These are phyloP conservation scores for Akanthomyces dipterigenus DNA, from an alignment of 2,329 filamentous ascomycete genomes.

Conservation along the genomic window DNA sequence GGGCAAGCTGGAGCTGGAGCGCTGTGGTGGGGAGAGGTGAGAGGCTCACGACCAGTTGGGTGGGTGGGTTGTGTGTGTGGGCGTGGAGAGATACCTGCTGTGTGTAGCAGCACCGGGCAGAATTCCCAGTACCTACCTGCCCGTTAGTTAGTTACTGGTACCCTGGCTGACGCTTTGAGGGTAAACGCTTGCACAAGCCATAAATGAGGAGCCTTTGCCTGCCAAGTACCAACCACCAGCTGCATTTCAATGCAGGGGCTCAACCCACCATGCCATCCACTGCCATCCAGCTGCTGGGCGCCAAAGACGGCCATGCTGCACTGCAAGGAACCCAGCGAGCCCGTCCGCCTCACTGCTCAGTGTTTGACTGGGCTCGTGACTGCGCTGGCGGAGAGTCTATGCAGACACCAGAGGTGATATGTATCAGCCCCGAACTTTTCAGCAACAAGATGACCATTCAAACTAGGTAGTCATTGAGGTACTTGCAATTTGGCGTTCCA, in stretches of 20 bases:
- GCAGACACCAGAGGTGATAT: not conserved
- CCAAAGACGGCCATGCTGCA: not conserved
- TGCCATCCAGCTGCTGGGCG: not conserved
- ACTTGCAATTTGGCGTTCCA: not conserved
- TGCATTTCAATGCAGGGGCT: not conserved
- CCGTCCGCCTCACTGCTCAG: not conserved
- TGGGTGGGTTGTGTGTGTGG: not conserved
- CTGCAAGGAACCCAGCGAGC: not conserved
- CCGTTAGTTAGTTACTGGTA: too few species aligned
- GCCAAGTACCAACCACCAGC: not conserved
- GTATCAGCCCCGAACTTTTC: not conserved
- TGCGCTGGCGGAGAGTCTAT: not conserved
- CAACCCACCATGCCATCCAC: too few species aligned
- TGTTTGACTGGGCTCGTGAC: not conserved
- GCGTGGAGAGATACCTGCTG: not conserved
- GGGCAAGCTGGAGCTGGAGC: not conserved
- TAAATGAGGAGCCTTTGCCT: not conserved
- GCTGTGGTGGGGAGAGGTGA: not conserved
- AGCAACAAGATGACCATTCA: not conserved
- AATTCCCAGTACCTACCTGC: too few species aligned
- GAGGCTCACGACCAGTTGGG: not conserved
- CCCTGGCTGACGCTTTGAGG: not conserved
- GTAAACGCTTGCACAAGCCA: not conserved
- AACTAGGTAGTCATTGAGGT: too few species aligned
- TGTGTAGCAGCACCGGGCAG: not conserved